phyloP scores from a whole-genome alignment of 768 basidiomycete genomes.

The Sutorius australiensis region DNA sequence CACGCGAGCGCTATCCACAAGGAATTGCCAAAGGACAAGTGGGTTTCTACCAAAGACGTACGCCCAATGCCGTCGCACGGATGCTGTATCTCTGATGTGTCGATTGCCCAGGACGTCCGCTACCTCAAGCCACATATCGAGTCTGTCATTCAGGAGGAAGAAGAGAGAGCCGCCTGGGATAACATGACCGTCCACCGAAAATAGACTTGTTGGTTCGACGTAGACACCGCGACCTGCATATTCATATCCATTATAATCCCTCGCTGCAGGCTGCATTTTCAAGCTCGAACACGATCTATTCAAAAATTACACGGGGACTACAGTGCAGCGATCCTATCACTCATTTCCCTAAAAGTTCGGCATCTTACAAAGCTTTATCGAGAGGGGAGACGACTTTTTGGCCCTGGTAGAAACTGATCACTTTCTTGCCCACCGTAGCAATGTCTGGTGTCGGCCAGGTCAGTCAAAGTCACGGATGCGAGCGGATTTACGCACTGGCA shows the following conservation, averaged over 20 bases:
- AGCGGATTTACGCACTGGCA: conserved; percentile 45
- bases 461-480: conserved; percentile 1
- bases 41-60: conserved; percentile 76
- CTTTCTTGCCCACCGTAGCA: conserved; percentile 78
- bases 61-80: conserved; percentile 15
- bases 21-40: conserved; percentile 75
- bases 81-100: conserved; percentile 8
- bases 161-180: conserved; percentile 82
- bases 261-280: neutral
- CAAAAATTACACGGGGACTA: conserved; percentile 12
- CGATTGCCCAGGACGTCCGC: conserved; percentile 66
- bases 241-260: conserved; percentile 18
- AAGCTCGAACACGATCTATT: conserved; percentile 5
- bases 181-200: conserved; percentile 66
- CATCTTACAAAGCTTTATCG: conserved; percentile 58
- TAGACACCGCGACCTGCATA: conserved; percentile 20
- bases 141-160: conserved; percentile 68
- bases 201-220: conserved; percentile 37
- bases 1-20: conserved; percentile 79
- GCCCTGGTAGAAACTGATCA: conserved; percentile 83
- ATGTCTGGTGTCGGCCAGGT: conserved; percentile 48
- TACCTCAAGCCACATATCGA: conserved; percentile 81
- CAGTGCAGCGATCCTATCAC: conserved; percentile 4
- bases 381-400: conserved; percentile 69
- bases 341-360: neutral